Base-by-base conservation (phyloP, 176 grass and related monocot genomes). In the Eremochloa ophiuroides region DNA sequence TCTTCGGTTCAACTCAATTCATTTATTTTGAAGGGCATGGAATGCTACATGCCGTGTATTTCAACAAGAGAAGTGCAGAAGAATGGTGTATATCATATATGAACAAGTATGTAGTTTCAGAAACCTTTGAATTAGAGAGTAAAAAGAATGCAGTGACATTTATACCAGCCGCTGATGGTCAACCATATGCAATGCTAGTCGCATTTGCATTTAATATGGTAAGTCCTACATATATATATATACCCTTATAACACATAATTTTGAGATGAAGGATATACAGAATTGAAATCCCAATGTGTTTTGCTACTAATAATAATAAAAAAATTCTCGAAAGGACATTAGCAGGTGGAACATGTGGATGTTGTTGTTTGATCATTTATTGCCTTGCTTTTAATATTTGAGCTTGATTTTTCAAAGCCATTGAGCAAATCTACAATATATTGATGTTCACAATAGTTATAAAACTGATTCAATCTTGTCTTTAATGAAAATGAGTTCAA, bases 21-120 rank as follows among this genome's bases (percentile, higher is more conserved):
- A 43, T 10, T 16, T 81, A 83, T 28, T 84, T 64, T 29, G 87
- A 89, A 81, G 87, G 82, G 2, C 69, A 81, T 41, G 77, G 82
- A 39, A 85, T 89, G 87, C 30, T 85, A 7, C 82, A 89, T 58
- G 82, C 77, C 34, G 44, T 83, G 14, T 85, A 85, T 16, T 89
- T 85, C 28, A 53, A 69, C 62, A 89, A 85, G 64, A 79, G 29
- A 8, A 34, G n/a, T 46, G 5, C 12, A 26, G 87, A 61, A 60
- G 64, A 81, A 22, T 85, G 82, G 71, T 77, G 7, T 9, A 50
- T 89, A 30, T 81, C 82, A 4, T 89, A 89, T 10, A 80, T 56
- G 64, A 89, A 89, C 23, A 89, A 71, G 48, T 85, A 81, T 39
- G 69, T 89, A 31, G 62, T 69, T 47, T 46, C 82, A 37, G 82